A percentile compares a stretch with the other conserved stretches of the same genome.
phyloP scores from a whole-genome alignment of 164 flowering plant genomes.

The Umbellularia californica region DNA sequence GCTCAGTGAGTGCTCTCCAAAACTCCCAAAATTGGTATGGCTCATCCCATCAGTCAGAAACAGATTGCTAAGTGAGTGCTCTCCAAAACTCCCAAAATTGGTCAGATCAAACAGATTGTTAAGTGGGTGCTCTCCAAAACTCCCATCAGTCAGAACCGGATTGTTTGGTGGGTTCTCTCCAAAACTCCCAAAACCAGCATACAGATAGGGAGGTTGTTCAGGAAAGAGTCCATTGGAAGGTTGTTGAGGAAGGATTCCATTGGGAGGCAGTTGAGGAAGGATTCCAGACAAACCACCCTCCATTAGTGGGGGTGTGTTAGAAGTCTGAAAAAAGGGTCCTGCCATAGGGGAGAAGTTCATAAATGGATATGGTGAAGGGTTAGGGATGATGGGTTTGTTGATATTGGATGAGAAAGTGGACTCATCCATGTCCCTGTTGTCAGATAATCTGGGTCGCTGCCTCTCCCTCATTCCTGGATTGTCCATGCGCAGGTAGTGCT shows the following conservation, averaged over 20 bases:
- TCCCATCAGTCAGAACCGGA: no score
- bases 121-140: neutral
- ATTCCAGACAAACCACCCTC: neutral
- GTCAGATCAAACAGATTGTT: neutral
- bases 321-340: neutral
- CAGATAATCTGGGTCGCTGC: constrained; percentile 12
- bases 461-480: neutral
- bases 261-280: neutral
- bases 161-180: neutral
- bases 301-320: neutral
- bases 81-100: neutral
- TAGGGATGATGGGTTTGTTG: neutral
- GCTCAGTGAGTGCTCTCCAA: neutral
- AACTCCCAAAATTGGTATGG: neutral
- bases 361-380: neutral
- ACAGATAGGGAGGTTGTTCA: neutral
- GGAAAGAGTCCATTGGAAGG: neutral
- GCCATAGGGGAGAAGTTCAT: neutral
- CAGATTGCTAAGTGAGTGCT: neutral
- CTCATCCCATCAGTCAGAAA: no score
- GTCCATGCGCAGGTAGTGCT: constrained; percentile 12
- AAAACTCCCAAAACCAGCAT: neutral
- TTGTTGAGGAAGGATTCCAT: no score
- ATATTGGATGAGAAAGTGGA: neutral
- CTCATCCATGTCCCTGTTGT: neutral